Percentiles rank a stretch among this genome's conserved stretches.
Evolutionary conservation across 2,329 filamentous ascomycete species (phyloP).

Genomic region (Colletotrichum sp.): DNA sequence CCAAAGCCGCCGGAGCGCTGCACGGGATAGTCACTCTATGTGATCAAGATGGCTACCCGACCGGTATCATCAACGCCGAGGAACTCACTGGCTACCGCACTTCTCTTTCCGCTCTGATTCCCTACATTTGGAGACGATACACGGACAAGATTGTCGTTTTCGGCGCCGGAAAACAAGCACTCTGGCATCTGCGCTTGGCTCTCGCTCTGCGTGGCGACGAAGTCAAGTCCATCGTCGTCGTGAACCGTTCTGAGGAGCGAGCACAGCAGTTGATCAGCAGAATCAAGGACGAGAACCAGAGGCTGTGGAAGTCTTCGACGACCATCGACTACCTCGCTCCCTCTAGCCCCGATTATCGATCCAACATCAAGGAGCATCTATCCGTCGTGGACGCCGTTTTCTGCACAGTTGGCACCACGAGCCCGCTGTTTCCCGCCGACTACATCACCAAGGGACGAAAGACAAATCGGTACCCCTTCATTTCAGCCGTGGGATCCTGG

Average conservation of each 20-base stretch:
- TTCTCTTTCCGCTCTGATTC: conserved; percentile 65
- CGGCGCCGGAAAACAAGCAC: conserved; percentile 73
- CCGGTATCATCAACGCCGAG: conserved; percentile 67
- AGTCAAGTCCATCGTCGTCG: conserved; percentile 32
- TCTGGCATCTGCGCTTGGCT: conserved; percentile 74
- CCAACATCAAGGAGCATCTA: neutral
- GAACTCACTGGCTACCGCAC: conserved; percentile 74
- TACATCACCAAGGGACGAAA: conserved; percentile 34
- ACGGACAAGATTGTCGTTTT: conserved; percentile 66
- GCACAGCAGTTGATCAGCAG: neutral
- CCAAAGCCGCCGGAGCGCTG: neutral
- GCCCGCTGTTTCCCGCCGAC: neutral
- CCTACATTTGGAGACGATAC: conserved; percentile 48
- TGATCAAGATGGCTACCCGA: conserved; percentile 50
- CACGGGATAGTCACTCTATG: conserved; percentile 57
- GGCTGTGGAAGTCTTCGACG: neutral
- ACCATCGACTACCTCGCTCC: neutral
- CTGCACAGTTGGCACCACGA: neutral
- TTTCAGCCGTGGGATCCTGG: conserved; percentile 59
- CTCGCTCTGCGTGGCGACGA: conserved; percentile 51
- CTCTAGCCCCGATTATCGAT: neutral
- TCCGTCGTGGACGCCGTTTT: neutral
- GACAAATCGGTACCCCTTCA: conserved; percentile 40
- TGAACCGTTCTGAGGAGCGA: conserved; percentile 33
- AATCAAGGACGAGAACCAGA: neutral